Evolutionary conservation across 257 asterid species (phyloP).

Genomic region (Fraxinus excelsior): DNA sequence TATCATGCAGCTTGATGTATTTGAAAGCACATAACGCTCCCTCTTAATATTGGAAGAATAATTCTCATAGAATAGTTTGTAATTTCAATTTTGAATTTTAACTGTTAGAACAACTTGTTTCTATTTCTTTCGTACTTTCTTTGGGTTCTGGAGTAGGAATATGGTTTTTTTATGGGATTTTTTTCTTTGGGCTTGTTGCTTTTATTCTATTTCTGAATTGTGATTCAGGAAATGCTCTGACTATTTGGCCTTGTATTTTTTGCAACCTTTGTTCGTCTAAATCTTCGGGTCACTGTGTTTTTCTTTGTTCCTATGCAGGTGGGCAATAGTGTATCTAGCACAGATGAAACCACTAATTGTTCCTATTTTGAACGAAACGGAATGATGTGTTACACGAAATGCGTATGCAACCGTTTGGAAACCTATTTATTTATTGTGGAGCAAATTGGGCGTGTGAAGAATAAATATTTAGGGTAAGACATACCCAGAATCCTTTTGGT

Average conservation of each 20-base stretch:
- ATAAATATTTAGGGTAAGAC: conserved; percentile 22
- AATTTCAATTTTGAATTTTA: too few species aligned
- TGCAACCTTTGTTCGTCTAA: neutral
- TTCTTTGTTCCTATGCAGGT: conserved; percentile 45
- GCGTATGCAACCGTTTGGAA: conserved; percentile 20
- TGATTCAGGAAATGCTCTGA: neutral
- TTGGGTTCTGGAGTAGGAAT: neutral
- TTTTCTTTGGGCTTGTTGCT: conserved; percentile 1
- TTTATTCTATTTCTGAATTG: too few species aligned
- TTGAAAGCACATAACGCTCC: conserved; percentile 10
- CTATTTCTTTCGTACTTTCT: too few species aligned
- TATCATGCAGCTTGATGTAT: neutral
- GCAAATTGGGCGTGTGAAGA: conserved; percentile 29
- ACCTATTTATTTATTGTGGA: conserved; percentile 20
- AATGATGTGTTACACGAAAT: conserved; percentile 29
- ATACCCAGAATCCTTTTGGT: conserved; percentile 27
- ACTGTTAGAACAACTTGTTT: neutral
- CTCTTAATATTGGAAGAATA: neutral
- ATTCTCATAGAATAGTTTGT: neutral
- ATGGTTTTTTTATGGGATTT: neutral
- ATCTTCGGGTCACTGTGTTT: conserved; percentile 10
- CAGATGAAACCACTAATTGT: conserved; percentile 93
- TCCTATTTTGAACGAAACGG: conserved; percentile 72
- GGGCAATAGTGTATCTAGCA: conserved; percentile 90
- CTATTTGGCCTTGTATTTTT: neutral